A percentile compares a stretch with the other conserved stretches of the same genome.
Evolutionary conservation across 78 protist genomes (phyloP).

Genomic region (Emiliania huxleyi): DNA sequence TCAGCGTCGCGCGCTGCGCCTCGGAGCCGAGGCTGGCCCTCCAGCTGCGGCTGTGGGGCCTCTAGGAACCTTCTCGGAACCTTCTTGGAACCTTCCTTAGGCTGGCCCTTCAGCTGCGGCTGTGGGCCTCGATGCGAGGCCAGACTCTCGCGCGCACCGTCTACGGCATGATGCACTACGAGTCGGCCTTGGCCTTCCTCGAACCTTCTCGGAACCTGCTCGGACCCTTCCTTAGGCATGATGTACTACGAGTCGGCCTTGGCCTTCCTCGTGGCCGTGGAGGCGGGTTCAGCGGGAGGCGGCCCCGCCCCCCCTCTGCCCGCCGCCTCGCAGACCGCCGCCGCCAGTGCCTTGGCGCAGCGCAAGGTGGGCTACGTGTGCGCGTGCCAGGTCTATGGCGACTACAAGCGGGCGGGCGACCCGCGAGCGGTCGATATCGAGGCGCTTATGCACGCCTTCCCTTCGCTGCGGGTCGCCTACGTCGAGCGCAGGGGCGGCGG

Average conservation of each 20-base stretch:
- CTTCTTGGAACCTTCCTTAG: too few species aligned
- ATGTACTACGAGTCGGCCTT: background rate
- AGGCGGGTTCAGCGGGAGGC: too few species aligned
- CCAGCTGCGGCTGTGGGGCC: too few species aligned
- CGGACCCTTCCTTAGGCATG: background rate
- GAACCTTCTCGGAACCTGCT: background rate
- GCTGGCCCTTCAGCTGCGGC: background rate
- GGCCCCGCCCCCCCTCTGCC: too few species aligned
- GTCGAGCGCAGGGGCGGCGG: background rate
- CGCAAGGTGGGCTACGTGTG: background rate
- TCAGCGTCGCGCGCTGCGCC: background rate
- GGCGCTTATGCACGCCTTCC: background rate
- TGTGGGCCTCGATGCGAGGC: slow-evolving; percentile 30
- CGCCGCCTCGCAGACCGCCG: too few species aligned
- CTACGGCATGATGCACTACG: slow-evolving; percentile 18
- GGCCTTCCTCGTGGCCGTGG: too few species aligned
- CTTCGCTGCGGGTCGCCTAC: slow-evolving; percentile 33
- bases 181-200: background rate
- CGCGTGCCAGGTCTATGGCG: background rate
- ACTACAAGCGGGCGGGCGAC: background rate
- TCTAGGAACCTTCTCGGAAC: too few species aligned
- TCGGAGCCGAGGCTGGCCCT: too few species aligned
- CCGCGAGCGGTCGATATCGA: slow-evolving; percentile 11
- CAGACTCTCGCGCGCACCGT: slow-evolving; percentile 38
- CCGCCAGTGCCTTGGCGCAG: too few species aligned